Evolutionary conservation across 108 stramenopile species (phyloP), one percentile per base, ranked within the genome.

Genomic region (Pinguiococcus pyrenoidosus): DNA sequence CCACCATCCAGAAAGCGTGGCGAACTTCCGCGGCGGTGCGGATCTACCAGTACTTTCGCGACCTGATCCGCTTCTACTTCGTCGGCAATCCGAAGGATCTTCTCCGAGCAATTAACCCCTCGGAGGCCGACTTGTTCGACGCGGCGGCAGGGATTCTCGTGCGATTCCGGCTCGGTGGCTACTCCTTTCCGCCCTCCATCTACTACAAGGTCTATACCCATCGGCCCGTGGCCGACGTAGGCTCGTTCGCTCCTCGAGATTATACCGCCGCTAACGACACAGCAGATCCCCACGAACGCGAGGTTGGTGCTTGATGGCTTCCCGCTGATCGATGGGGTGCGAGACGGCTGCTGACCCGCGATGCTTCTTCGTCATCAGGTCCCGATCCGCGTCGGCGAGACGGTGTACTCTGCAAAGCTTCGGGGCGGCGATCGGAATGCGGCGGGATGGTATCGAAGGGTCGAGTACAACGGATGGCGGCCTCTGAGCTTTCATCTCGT

Each of bases 181-280:
- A 30, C 30, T 49, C 40, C 18, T 75, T 75, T 54, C 74, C 74
- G 23, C 74, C 74, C 16, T 27, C 49, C 28, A 52, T 75, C 2
- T 75, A 69, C 64, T 75, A 73, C 64, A 73, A 73, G 62, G 56
- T 72, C 9, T 72, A 56, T 56, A 67, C 71, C 4, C 62, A 66
- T 13, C 41, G 29, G 23, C 65, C 74, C 2, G 32, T 72, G 10
- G 59, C 66, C 32, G 74, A 75, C 64, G 61, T 75, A 8, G 64
- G 69, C 26, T 29, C 74, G 26, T 75, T 75, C 46, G 74, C 74
- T 0, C 74, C 74, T 4, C 49, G 74, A 10, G 37, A 63, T 14
- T 75, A 75, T 59, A 23, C 26, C 6, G 51, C 22, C n/a, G 10
- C n/a, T 12, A 38, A 7, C 9, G 4, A 32, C 16, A 4, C 32